A percentile compares a stretch with the other conserved stretches of the same genome.
Evolutionary conservation across 2,329 filamentous ascomycete genomes (phyloP).

Genomic region (Cladosporium sp.): DNA sequence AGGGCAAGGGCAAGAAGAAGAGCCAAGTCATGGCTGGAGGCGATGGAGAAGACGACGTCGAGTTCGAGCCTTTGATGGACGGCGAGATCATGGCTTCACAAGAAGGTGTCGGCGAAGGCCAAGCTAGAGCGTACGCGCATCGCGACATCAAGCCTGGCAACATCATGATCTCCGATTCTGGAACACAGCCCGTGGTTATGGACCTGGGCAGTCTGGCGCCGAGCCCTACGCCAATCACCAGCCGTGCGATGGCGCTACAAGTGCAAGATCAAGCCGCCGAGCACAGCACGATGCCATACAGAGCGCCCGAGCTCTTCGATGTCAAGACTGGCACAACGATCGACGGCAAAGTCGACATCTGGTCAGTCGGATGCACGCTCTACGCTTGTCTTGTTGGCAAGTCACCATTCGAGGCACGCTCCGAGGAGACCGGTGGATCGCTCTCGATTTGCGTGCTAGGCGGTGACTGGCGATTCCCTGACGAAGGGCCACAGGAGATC

Average conservation of each 20-base stretch:
- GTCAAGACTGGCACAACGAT: constrained; percentile 90
- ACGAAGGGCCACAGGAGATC: constrained; percentile 69
- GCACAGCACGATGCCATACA: constrained; percentile 98
- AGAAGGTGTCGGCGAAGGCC: constrained; percentile 68
- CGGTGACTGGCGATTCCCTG: constrained; percentile 95
- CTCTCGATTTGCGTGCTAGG: constrained; percentile 89
- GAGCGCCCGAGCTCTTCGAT: constrained; percentile 95
- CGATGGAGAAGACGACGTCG: constrained; percentile 68
- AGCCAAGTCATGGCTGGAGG: constrained; percentile 27
- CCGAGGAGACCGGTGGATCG: constrained; percentile 92
- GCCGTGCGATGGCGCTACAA: constrained; percentile 83
- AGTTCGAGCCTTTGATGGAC: constrained; percentile 82
- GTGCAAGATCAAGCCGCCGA: constrained; percentile 94
- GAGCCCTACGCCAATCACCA: constrained; percentile 85
- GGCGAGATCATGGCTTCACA: constrained; percentile 69
- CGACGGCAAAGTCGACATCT: constrained; percentile 97
- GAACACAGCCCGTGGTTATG: constrained; percentile 89
- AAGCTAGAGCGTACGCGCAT: constrained; percentile 82
- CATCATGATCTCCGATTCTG: constrained; percentile 96
- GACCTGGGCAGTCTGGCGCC: constrained; percentile 90
- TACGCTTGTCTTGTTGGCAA: constrained; percentile 97
- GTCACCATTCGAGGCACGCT: constrained; percentile 92
- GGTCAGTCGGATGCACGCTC: constrained; percentile 95
- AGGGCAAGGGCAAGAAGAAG: constrained; percentile 38
- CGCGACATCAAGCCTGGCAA: constrained; percentile 98